Conservation (phyloP, 768 basidiomycete species). For the Auriscalpium vulgare region DNA sequence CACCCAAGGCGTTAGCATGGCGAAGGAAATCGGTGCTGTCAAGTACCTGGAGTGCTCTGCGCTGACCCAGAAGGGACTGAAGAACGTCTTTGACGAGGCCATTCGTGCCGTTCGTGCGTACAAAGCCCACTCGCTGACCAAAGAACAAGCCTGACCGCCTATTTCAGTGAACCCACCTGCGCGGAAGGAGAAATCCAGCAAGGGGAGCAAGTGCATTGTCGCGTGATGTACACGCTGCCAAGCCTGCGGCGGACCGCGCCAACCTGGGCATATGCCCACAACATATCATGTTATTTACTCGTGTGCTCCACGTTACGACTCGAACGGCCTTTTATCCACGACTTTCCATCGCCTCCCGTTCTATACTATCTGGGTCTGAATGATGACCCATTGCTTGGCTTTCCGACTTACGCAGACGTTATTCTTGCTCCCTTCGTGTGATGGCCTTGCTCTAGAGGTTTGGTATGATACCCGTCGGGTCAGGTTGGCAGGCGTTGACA, state of each 20-base stretch:
- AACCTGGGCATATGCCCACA: conserved; percentile 23
- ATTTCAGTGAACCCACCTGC: conserved; percentile 68
- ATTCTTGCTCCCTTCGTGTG: not conserved
- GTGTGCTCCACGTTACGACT: conserved; percentile 58
- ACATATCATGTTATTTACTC: conserved; percentile 62
- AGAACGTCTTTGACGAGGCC: conserved; percentile 98
- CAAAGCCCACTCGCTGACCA: not conserved
- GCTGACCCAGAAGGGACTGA: conserved; percentile 95
- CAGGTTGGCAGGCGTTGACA: too few relatives aligned
- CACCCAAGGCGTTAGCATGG: conserved; percentile 83
- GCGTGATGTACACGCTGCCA: conserved; percentile 25
- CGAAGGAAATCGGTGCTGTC: conserved; percentile 90
- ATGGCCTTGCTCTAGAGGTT: too few relatives aligned
- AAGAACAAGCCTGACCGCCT: not conserved
- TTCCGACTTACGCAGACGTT: not conserved
- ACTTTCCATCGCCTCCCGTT: conserved; percentile 18
- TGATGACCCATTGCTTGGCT: not conserved
- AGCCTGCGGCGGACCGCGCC: conserved; percentile 18
- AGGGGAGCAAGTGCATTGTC: conserved; percentile 55
- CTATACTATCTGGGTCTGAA: not conserved
- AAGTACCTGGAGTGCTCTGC: conserved; percentile 96
- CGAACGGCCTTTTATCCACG: conserved; percentile 32
- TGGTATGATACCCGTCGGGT: too few relatives aligned
- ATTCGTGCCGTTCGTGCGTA: conserved; percentile 91
- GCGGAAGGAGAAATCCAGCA: conserved; percentile 46